These are phyloP conservation scores for Hortaea sp. DNA, from an alignment of 2,329 filamentous ascomycete species.

Conservation along the genomic window DNA sequence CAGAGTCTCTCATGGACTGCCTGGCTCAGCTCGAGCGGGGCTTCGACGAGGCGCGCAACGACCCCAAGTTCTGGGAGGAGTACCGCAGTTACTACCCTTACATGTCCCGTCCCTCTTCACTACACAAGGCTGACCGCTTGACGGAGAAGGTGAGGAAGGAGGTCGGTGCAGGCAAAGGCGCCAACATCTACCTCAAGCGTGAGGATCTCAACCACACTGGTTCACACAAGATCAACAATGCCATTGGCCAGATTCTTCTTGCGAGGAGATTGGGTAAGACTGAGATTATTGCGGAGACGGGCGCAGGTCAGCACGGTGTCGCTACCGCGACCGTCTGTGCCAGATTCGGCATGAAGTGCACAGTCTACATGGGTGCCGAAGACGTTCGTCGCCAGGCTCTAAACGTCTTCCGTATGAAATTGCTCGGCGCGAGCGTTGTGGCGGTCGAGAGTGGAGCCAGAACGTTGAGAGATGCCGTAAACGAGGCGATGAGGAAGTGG, in stretches of 20 bases:
- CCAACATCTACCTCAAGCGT: slow-evolving; percentile 95
- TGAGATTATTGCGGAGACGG: slow-evolving; percentile 95
- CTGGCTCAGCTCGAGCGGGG: slow-evolving; percentile 80
- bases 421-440: slow-evolving; percentile 85
- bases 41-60: slow-evolving; percentile 78
- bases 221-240: slow-evolving; percentile 99
- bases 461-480: slow-evolving; percentile 58
- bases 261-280: slow-evolving; percentile 84
- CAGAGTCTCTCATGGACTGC: slow-evolving; percentile 96
- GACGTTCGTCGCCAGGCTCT: slow-evolving; percentile 92
- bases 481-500: slow-evolving; percentile 91
- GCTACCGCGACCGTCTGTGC: slow-evolving; percentile 95
- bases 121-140: slow-evolving; percentile 79
- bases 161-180: slow-evolving; percentile 56
- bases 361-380: slow-evolving; percentile 96
- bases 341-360: slow-evolving; percentile 97
- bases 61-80: slow-evolving; percentile 93
- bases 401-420: slow-evolving; percentile 97
- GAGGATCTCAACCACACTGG: slow-evolving; percentile 97
- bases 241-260: slow-evolving; percentile 81
- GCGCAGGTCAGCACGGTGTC: slow-evolving; percentile 94
- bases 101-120: slow-evolving; percentile 87
- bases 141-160: slow-evolving; percentile 47
- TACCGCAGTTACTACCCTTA: slow-evolving; percentile 93
- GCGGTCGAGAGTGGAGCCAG: slow-evolving; percentile 84